Evolutionary conservation across 768 basidiomycete genomes (phyloP), one percentile per base, ranked within the genome.

Genomic region (Leucogyrophana mollusca): DNA sequence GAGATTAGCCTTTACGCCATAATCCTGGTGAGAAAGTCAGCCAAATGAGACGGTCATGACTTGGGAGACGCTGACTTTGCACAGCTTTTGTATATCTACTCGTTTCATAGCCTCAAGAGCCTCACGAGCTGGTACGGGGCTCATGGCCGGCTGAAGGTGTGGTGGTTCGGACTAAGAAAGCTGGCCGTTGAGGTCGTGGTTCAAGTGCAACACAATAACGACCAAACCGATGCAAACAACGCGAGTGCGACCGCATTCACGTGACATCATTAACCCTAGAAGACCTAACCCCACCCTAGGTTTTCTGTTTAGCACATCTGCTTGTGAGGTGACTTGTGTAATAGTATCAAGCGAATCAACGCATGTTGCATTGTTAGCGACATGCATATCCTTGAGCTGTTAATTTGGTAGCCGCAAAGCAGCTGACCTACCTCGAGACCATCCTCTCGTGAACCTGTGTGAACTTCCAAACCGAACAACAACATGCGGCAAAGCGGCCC

Each of bases 1-100:
- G 59, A 90, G 76, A 65, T 90, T 90, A 36, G 89, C 89, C 66
- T 79, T 87, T 50, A 91, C 79, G 47, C 87, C 87, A 58, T 84
- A 81, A 55, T 89, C 85, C 87, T 91, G 45, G 21, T 43, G 39
- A 50, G 34, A 47, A 20, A 34, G 9, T 9, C 41, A 30, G 34
- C 40, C 40, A 56, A 38, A 54, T 58, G 45, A 56, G 50, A 45
- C 45, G 25, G 45, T 4, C 4, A 40, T 14, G 35, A 34, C 10
- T 16, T 47, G 39, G 32, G 18, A 17, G 21, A 34, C 36, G 47
- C 50, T 30, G 55, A 85, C 86, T 70, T 89, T 90, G 62, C 76
- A 76, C 13, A 79, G 52, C 51, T 65, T 73, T 76, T 90, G 90
- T 16, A 78, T 65, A 36, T 78, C 78, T 2, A 56, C 55, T 40